Percentiles rank a stretch among this genome's conserved stretches.
phyloP scores from a whole-genome alignment of 129 eudicot genomes.

The Deinandra increscens region DNA sequence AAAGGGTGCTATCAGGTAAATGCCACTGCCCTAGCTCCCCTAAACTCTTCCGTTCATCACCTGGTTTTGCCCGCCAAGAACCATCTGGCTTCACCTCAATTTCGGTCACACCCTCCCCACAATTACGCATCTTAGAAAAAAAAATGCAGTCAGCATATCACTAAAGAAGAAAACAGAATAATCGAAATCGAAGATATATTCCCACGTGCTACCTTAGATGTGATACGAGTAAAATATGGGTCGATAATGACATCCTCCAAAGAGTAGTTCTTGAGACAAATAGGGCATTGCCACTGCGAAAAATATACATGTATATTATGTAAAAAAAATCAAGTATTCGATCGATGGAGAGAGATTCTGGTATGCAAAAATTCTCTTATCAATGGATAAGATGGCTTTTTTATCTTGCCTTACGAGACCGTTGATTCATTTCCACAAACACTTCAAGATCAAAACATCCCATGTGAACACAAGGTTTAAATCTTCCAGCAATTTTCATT shows the following conservation, averaged over 20 bases:
- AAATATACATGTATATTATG: background rate
- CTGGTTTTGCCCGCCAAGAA: conserved; percentile 89
- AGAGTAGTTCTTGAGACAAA: conserved; percentile 86
- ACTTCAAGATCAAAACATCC: conserved; percentile 93
- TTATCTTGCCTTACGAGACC: conserved; percentile 73
- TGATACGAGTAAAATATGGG: conserved; percentile 78
- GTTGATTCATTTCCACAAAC: conserved; percentile 87
- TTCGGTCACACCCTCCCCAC: conserved; percentile 80
- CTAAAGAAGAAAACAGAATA: background rate
- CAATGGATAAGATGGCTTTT: conserved; percentile 20
- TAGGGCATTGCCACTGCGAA: conserved; percentile 96
- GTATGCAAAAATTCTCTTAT: background rate
- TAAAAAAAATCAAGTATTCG: background rate
- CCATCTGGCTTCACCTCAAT: conserved; percentile 97
- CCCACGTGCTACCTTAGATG: conserved; percentile 57
- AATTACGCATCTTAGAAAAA: conserved; percentile 46
- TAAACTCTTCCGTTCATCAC: conserved; percentile 59
- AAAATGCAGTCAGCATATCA: background rate
- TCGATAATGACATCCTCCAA: conserved; percentile 82
- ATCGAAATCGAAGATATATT: background rate
- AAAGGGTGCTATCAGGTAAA: conserved; percentile 69
- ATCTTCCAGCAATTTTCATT: conserved; percentile 95
- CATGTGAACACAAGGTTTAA: conserved; percentile 87
- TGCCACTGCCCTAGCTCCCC: conserved; percentile 85
- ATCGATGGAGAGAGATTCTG: background rate